Base-by-base conservation (phyloP, 176 grass and related monocot genomes). In the Oryza glaberrima region DNA sequence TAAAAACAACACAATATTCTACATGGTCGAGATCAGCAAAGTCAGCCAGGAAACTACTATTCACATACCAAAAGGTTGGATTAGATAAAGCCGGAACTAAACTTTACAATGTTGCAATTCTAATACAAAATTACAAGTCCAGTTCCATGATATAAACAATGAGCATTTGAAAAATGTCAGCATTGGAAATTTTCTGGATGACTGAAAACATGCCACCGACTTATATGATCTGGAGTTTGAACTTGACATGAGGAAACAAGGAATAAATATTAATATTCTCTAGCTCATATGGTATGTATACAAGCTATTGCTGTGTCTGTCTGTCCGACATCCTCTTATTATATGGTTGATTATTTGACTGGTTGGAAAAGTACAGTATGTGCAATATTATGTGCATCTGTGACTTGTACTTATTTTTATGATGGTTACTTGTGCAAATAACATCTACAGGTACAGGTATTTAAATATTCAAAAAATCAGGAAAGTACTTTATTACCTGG, bases 401-500 rank as follows among this genome's bases (percentile, higher is more conserved):
- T 65, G 58, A 25, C 52, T 77, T 44, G 41, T 22, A 20, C 17
- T 5, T 58, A 9, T 56, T 20, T 58, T 58, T 58, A 20, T 20
- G 19, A 20, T 58, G 54, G 54, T 58, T 17, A 58, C 54, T 20
- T n/a, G 54, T 58, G 34, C 60, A 76, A 67, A 70, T 64, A 56
- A 15, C 4, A 7, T 36, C 14, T 22, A 83, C 15, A 47, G 38
- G 44, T 45, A 44, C 45, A 86, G 68, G 6, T 11, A 73, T 73
- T 25, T 65, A 34, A 43, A 73, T 35, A 23, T 52, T 10, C 78
- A 81, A 73, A 77, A 5, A 65, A 46, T 7, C 19, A 65, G 26
- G 22, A 49, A 75, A 48, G 19, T 83, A 17, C 17, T 60, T 47
- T 63, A 16, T 48, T 84, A 95, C 95, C 95, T 98, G 70, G 95